Evolutionary conservation across 306 rosid genomes (phyloP).

Genomic region (Gastrolobium bilobum): DNA sequence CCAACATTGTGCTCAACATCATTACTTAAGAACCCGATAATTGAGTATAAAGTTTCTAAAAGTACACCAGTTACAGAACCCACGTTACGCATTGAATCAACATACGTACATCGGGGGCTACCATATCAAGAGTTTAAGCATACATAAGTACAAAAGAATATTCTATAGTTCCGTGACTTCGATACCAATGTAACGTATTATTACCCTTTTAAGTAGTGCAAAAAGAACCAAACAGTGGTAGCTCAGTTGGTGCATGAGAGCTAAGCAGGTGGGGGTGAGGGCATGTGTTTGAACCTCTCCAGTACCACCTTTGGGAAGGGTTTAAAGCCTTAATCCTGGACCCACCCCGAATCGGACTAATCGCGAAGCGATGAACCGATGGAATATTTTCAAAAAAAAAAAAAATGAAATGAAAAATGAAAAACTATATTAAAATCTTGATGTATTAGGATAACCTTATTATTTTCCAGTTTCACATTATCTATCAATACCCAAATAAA

Average conservation of each 20-base stretch:
- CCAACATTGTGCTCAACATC: slow-evolving; percentile 45
- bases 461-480: not conserved
- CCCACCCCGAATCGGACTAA: no score
- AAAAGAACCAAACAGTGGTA: no score
- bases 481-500: not conserved
- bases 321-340: no score
- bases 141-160: slow-evolving; percentile 41
- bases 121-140: slow-evolving; percentile 34
- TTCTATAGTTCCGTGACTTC: not conserved
- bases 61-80: slow-evolving; percentile 17
- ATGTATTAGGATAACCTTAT: not conserved
- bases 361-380: no score
- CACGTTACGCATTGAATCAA: slow-evolving; percentile 38
- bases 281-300: no score
- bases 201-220: slow-evolving; percentile 11
- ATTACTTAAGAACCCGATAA: slow-evolving; percentile 45
- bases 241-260: no score
- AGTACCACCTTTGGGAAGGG: no score
- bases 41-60: not conserved
- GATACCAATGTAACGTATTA: slow-evolving; percentile 24
- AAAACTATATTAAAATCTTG: not conserved
- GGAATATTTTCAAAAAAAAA: no score
- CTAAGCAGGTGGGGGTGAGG: no score
- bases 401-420: no score
- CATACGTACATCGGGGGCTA: slow-evolving; percentile 33